A percentile compares a stretch with the other conserved stretches of the same genome.
Evolutionary conservation across 257 asterid species (phyloP).

Genomic region (Echites panduratus): DNA sequence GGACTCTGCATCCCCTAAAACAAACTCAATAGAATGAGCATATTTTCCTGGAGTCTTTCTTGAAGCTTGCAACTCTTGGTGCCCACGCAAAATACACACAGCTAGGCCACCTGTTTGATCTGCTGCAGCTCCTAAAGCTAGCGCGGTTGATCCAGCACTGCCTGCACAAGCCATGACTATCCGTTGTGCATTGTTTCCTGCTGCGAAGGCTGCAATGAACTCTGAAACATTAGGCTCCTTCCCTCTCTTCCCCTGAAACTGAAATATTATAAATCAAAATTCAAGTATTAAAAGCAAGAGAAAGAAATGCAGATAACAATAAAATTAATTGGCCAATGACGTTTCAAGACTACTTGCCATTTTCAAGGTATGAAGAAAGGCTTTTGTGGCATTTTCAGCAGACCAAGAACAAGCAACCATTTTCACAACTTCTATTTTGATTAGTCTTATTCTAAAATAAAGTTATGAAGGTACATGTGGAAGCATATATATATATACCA

Average conservation of each 20-base stretch:
- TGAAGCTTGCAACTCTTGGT: slow-evolving; percentile 16
- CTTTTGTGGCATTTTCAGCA: slow-evolving; percentile 30
- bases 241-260: slow-evolving; percentile 20
- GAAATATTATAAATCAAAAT: neutral
- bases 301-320: neutral
- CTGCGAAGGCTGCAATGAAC: slow-evolving; percentile 22
- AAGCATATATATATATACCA: neutral
- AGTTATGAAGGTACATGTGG: neutral
- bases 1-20: slow-evolving; percentile 11
- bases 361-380: slow-evolving; percentile 22
- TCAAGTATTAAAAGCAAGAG: neutral
- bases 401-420: slow-evolving; percentile 28
- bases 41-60: slow-evolving; percentile 1
- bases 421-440: neutral
- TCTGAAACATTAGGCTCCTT: slow-evolving; percentile 19
- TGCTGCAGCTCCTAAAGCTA: slow-evolving; percentile 24
- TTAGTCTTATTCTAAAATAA: neutral
- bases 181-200: slow-evolving; percentile 22
- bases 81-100: slow-evolving; percentile 16
- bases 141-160: slow-evolving; percentile 7
- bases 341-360: slow-evolving; percentile 15
- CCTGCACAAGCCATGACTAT: slow-evolving; percentile 20
- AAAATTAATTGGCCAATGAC: neutral
- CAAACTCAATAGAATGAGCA: slow-evolving; percentile 15
- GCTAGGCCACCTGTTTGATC: slow-evolving; percentile 19